Evolutionary conservation across 257 asterid genomes (phyloP).

Genomic region (Nicotiana noctiflora): DNA sequence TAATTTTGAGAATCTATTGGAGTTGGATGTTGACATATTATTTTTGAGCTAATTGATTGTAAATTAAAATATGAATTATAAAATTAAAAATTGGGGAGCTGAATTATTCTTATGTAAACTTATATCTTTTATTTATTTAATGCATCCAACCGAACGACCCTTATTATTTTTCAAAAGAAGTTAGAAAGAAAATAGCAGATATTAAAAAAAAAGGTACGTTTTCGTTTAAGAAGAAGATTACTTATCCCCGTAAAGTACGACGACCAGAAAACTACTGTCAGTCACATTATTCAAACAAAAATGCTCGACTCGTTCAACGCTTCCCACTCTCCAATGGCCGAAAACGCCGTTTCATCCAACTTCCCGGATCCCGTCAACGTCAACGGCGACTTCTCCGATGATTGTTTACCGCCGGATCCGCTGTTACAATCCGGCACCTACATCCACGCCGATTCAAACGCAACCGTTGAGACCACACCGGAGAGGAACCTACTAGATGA

Average conservation of each 20-base stretch:
- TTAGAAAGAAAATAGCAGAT: background rate
- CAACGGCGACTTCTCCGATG: background rate
- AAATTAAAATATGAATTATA: too few relatives aligned
- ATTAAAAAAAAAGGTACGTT: background rate
- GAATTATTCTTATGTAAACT: too few relatives aligned
- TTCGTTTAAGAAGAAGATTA: background rate
- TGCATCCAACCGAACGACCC: too few relatives aligned
- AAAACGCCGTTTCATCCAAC: background rate
- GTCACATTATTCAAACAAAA: background rate
- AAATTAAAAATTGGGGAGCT: too few relatives aligned
- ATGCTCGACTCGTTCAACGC: background rate
- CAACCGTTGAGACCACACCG: background rate
- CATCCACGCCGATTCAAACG: conserved; percentile 14
- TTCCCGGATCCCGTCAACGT: background rate
- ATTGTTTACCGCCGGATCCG: conserved; percentile 20
- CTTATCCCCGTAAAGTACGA: background rate
- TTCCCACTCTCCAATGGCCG: conserved; percentile 8
- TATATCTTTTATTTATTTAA: too few relatives aligned
- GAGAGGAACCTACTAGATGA: background rate
- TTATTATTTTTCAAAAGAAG: background rate
- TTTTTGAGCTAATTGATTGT: too few relatives aligned
- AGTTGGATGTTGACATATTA: too few relatives aligned
- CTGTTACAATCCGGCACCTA: conserved; percentile 23
- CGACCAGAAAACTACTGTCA: background rate
- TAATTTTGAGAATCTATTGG: too few relatives aligned